Evolutionary conservation across 169 alveolate species (phyloP).

Genomic region (Cryptosporidium felis): DNA sequence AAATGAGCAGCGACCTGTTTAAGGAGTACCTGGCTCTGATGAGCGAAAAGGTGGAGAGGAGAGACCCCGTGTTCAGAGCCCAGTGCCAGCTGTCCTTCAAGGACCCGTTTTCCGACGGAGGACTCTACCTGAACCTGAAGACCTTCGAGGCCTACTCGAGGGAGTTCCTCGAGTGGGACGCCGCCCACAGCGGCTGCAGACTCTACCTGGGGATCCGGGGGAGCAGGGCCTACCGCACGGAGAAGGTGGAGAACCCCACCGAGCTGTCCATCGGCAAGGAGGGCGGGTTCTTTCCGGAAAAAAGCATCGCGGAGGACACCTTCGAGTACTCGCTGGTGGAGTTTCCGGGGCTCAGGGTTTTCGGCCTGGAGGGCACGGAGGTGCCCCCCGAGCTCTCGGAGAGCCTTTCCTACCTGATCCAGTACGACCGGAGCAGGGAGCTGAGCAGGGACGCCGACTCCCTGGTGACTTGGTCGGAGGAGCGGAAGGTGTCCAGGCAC

Average conservation of each 20-base stretch:
- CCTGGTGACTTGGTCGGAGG: slow-evolving; percentile 38
- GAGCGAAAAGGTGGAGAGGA: not conserved
- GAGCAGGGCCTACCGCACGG: not conserved
- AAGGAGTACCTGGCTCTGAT: slow-evolving; percentile 8
- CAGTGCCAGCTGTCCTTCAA: slow-evolving; percentile 52
- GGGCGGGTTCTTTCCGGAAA: slow-evolving; percentile 44
- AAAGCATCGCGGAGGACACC: not conserved
- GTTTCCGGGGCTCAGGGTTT: not conserved
- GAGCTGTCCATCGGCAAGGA: slow-evolving; percentile 15
- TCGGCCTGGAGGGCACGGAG: not conserved
- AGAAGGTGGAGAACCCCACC: slow-evolving; percentile 1
- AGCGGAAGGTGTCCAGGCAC: slow-evolving; percentile 71
- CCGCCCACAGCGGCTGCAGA: slow-evolving; percentile 14
- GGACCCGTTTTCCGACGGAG: slow-evolving; percentile 60
- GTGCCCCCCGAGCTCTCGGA: slow-evolving; percentile 2
- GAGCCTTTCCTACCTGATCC: slow-evolving; percentile 14
- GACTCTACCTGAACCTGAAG: slow-evolving; percentile 79
- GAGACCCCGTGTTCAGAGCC: not conserved
- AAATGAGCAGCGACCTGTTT: not conserved
- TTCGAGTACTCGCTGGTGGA: not conserved
- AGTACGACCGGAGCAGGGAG: not conserved
- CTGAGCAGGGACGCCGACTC: not conserved
- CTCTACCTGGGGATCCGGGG: not conserved
- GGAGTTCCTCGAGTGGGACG: slow-evolving; percentile 70
- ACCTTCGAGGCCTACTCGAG: slow-evolving; percentile 76